Percentiles rank a stretch among this genome's conserved stretches.
phyloP scores from a whole-genome alignment of 345 rosid genomes.

The Clarkia xantiana region DNA sequence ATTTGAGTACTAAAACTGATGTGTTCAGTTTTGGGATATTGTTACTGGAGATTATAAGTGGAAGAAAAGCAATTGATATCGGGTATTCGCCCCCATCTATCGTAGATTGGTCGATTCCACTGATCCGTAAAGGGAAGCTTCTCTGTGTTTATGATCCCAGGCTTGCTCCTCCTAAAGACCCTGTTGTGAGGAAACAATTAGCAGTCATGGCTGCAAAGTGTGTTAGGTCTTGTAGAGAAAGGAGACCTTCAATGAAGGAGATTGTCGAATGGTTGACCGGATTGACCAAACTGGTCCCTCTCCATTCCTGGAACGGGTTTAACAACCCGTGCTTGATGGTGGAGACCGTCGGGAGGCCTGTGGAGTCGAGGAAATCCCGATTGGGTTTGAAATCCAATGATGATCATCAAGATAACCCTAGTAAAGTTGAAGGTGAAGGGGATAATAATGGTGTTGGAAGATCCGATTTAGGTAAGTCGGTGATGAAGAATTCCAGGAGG shows the following conservation, averaged over 20 bases:
- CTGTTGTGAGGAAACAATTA: conserved; percentile 59
- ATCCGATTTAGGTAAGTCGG: conserved; percentile 12
- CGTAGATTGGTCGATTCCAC: conserved; percentile 95
- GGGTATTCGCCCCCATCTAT: conserved; percentile 83
- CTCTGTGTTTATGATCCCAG: conserved; percentile 65
- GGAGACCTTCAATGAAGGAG: conserved; percentile 82
- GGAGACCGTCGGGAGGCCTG: conserved; percentile 72
- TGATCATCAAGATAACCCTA: neutral
- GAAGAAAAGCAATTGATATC: conserved; percentile 86
- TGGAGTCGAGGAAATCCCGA: conserved; percentile 27
- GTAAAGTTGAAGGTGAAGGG: conserved; percentile 13
- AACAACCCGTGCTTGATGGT: conserved; percentile 97
- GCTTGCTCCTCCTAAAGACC: conserved; percentile 49
- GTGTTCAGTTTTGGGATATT: conserved; percentile 96
- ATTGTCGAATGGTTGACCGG: conserved; percentile 67
- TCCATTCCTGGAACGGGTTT: conserved; percentile 81
- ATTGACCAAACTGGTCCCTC: conserved; percentile 59
- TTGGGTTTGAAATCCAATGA: conserved; percentile 5
- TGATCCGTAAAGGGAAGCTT: conserved; percentile 75
- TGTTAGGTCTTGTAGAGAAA: conserved; percentile 93
- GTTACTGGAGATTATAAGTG: conserved; percentile 85
- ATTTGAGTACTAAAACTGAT: conserved; percentile 84
- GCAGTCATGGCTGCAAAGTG: conserved; percentile 80
- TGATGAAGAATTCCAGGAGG: conserved; percentile 28
- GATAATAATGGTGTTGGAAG: conserved; percentile 21